Conservation (phyloP, 163 green algal genomes). For the Scenedesmus sp. region DNA sequence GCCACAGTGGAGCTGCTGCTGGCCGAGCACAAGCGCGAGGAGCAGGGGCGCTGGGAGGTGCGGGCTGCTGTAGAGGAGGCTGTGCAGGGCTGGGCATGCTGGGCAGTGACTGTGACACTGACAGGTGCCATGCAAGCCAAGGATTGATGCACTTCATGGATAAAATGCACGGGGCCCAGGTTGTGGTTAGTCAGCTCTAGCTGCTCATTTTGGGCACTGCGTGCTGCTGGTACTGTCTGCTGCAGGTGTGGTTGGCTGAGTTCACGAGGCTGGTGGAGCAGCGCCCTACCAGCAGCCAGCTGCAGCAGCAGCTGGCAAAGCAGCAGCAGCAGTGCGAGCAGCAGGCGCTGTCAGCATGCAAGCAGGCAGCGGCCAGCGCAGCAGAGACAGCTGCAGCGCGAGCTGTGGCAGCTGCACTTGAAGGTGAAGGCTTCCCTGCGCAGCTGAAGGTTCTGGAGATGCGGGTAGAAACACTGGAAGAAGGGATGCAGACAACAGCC, state of each 20-base stretch:
- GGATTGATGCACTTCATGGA: too few species aligned
- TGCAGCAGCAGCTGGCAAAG: constrained; percentile 29
- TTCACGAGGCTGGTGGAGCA: constrained; percentile 28
- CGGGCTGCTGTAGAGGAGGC: not conserved
- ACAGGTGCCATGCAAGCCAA: too few species aligned
- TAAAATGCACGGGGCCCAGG: too few species aligned
- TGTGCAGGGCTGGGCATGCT: not conserved
- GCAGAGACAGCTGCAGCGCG: not conserved
- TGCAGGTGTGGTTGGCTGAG: constrained; percentile 44
- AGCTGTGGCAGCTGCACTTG: not conserved
- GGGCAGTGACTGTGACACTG: not conserved
- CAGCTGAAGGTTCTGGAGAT: constrained; percentile 27
- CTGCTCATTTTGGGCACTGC: not conserved
- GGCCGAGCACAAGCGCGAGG: constrained; percentile 18
- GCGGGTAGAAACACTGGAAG: constrained; percentile 9
- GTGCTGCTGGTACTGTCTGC: not conserved
- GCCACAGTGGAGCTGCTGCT: not conserved
- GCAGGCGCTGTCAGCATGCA: constrained; percentile 15
- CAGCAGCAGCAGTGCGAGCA: constrained; percentile 31
- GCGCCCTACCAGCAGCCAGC: constrained; percentile 4
- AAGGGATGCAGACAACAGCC: not conserved
- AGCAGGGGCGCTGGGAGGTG: constrained; percentile 46
- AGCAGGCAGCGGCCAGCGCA: constrained; percentile 14
- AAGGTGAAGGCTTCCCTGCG: not conserved
- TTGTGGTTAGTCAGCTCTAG: not conserved